Base-by-base conservation (phyloP, 1,139 yeast species). In the Suhomyces bribrorum region DNA sequence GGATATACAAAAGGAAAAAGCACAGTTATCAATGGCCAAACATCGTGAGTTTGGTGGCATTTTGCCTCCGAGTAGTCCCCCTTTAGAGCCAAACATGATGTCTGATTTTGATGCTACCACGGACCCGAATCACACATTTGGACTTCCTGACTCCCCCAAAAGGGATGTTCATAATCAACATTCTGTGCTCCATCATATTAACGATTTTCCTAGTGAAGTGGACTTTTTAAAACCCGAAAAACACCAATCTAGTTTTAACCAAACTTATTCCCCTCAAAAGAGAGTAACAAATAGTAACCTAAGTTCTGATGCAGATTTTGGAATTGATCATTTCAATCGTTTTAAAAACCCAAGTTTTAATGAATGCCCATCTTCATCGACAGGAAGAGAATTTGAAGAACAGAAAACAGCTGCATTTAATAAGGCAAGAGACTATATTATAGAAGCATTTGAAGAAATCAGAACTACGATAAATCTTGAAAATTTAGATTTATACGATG, bases 251-350 rank as follows among this genome's bases (percentile, higher is more conserved):
- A 13, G 26, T 7, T 23, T 32, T 11, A 30, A 47, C 22, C 37
- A 43, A 36, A 29, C 42, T 15, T 43, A 39, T 38, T 35, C 47
- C 3, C 47, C 48, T 4, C 38, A 35, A 7, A 44, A 39, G 17
- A 31, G 34, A 5, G 25, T 22, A 5, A 20, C 23, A 3, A 11
- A n/a, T 5, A 36, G 22, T 15, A 42, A 49, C 18, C 42, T 60
- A 9, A 70, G 73, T 35, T 69, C 75, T 2, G 77, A 72, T 14
- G 65, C 73, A 2, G 77, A 71, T 48, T 72, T 72, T 46, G 77
- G 77, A 2, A 71, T 72, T 28, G 77, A 72, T 43, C 59, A 59
- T 31, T 72, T 72, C 47, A 70, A 72, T 43, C 52, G 77, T 17
- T 72, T 65, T 49, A 61, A 56, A 38, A 59, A 54, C 23, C 59